phyloP scores from a whole-genome alignment of 1,284 basidiomycete genomes.

The Irpex rosettiformis region DNA sequence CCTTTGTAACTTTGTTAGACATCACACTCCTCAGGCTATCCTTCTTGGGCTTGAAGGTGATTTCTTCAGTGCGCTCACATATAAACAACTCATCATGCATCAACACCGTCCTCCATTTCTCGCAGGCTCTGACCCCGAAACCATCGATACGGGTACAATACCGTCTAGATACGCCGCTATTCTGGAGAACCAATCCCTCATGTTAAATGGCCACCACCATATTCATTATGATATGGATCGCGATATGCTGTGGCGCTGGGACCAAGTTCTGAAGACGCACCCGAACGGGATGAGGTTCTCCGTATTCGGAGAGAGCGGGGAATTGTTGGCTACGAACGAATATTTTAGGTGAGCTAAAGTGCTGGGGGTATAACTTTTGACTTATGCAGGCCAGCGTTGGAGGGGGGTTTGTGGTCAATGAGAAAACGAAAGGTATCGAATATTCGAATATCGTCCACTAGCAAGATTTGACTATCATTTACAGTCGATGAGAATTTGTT shows the following conservation, averaged over 20 bases:
- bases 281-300: slow-evolving; percentile 93
- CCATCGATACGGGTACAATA: slow-evolving; percentile 80
- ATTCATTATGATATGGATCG: slow-evolving; percentile 84
- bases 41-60: slow-evolving; percentile 85
- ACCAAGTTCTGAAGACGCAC: slow-evolving; percentile 75
- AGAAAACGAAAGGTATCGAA: slow-evolving; percentile 74
- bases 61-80: slow-evolving; percentile 16
- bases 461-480: slow-evolving; percentile 10
- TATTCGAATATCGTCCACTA: background rate
- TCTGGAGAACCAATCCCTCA: slow-evolving; percentile 58
- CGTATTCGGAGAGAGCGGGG: slow-evolving; percentile 77
- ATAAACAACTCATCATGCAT: too few species aligned
- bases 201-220: slow-evolving; percentile 68
- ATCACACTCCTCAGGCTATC: slow-evolving; percentile 93
- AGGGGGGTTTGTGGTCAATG: slow-evolving; percentile 89
- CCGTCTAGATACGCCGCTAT: slow-evolving; percentile 73
- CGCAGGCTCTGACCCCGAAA: slow-evolving; percentile 75
- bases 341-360: slow-evolving; percentile 65
- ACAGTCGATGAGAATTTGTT: slow-evolving; percentile 91
- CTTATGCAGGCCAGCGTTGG: slow-evolving; percentile 55
- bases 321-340: slow-evolving; percentile 91
- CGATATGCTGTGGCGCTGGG: slow-evolving; percentile 92
- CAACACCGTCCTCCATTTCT: background rate
- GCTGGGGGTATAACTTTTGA: background rate
- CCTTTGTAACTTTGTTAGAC: slow-evolving; percentile 42